Conservation (phyloP, 2,329 filamentous ascomycete species). For the Blastomyces gilchristii region DNA sequence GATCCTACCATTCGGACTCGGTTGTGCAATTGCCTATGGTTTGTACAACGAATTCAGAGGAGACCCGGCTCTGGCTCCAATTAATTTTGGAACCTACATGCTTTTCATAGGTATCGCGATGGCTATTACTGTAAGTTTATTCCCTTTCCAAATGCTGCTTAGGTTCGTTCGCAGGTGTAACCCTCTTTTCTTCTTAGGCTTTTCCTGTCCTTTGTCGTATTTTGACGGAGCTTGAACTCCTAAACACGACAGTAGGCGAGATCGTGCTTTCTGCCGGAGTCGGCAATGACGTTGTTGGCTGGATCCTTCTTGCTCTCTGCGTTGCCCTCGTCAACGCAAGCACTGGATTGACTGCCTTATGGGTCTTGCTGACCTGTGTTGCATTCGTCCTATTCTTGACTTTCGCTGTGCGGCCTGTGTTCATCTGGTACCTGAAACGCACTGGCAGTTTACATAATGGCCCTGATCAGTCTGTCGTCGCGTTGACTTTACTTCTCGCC, state of each 20-base stretch:
- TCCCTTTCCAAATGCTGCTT: not conserved
- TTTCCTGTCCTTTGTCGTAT: slow-evolving; percentile 92
- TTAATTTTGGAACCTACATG: slow-evolving; percentile 53
- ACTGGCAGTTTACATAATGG: slow-evolving; percentile 76
- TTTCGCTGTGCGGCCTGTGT: slow-evolving; percentile 60
- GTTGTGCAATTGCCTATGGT: slow-evolving; percentile 69
- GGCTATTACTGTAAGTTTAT: slow-evolving; percentile 62
- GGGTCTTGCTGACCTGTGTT: slow-evolving; percentile 64
- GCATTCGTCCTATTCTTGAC: slow-evolving; percentile 69
- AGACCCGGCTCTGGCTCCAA: slow-evolving; percentile 46
- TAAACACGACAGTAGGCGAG: slow-evolving; percentile 50
- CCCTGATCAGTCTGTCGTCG: slow-evolving; percentile 74
- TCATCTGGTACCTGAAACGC: slow-evolving; percentile 62
- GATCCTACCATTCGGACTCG: slow-evolving; percentile 71
- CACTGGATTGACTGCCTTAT: slow-evolving; percentile 71
- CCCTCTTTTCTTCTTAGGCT: slow-evolving; percentile 33
- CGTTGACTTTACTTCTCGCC: slow-evolving; percentile 68
- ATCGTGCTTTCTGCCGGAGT: slow-evolving; percentile 81
- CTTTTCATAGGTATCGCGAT: slow-evolving; percentile 88
- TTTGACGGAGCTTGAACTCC: slow-evolving; percentile 76
- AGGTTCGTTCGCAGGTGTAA: slow-evolving; percentile 10
- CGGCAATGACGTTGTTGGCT: slow-evolving; percentile 82
- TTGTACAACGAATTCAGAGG: slow-evolving; percentile 62
- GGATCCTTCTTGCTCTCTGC: slow-evolving; percentile 86
- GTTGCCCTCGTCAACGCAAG: slow-evolving; percentile 86